phyloP scores from a whole-genome alignment of 1,139 yeast genomes.

The Geotrichum fermentans region DNA sequence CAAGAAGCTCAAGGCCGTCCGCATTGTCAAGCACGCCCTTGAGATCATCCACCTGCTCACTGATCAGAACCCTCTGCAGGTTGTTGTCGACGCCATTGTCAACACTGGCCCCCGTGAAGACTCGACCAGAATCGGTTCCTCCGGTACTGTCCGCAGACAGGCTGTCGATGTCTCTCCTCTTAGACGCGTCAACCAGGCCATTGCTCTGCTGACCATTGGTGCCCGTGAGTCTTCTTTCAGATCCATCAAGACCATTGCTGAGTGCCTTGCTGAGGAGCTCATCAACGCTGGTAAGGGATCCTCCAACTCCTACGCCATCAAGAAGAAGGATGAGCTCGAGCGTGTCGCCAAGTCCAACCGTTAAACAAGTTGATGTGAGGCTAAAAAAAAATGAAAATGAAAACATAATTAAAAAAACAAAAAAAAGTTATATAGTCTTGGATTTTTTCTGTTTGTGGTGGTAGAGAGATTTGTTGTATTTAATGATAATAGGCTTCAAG shows the following conservation, averaged over 20 bases:
- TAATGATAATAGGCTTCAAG: slow-evolving; percentile 4
- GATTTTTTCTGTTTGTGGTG: slow-evolving; percentile 11
- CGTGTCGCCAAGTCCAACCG: slow-evolving; percentile 99
- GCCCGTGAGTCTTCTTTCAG: slow-evolving; percentile 99
- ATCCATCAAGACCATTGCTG: slow-evolving; percentile 99
- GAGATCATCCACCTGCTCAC: slow-evolving; percentile 97
- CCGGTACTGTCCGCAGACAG: slow-evolving; percentile 99
- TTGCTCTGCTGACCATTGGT: slow-evolving; percentile 97
- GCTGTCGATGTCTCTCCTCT: slow-evolving; percentile 99
- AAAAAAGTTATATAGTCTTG: slow-evolving; percentile 6
- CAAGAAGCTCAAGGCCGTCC: slow-evolving; percentile 99
- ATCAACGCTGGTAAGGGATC: slow-evolving; percentile 99
- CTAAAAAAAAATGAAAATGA: no score
- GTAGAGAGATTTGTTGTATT: slow-evolving; percentile 2
- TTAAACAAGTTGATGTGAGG: slow-evolving; percentile 56
- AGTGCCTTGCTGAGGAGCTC: slow-evolving; percentile 99
- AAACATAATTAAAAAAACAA: neutral
- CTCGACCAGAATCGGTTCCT: slow-evolving; percentile 99
- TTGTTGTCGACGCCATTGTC: slow-evolving; percentile 96
- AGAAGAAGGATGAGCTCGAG: slow-evolving; percentile 99
- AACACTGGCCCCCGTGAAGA: slow-evolving; percentile 99
- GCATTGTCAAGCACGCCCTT: slow-evolving; percentile 98
- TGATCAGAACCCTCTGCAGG: slow-evolving; percentile 99
- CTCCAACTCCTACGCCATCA: slow-evolving; percentile 98
- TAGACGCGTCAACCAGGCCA: slow-evolving; percentile 99